Base-by-base conservation (phyloP, 345 rosid genomes). In the Sonneratia caseolaris region DNA sequence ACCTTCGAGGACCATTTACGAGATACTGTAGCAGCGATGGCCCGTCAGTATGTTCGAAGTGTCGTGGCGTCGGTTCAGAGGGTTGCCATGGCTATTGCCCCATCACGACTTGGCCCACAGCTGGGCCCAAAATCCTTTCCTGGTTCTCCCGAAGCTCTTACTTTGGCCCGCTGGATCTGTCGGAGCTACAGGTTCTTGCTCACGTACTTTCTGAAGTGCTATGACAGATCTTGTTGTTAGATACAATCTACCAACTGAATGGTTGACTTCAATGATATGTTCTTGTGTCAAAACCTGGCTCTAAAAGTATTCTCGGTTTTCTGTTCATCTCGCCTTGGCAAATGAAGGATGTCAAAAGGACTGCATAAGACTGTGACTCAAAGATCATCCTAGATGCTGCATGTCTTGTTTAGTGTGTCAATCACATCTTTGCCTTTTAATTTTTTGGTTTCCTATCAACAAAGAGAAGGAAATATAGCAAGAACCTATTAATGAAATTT, bases 71-170 rank as follows among this genome's bases (percentile, higher is more conserved):
- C 97, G 11, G 97, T 94, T 72, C 98, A 94, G 83, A 90, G 98
- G 86, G 95, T 94, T 78, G 97, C 98, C 76, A 79, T 91, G 85
- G 98, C 97, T 66, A 94, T 94, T 74, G 80, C 97, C 11, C 98
- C 97, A 13, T 85, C 90, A 48, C 81, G 81, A 69, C 81, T 83
- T 62, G 75, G 82, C 80, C 73, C 88, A 7, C 75, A 48, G 27
- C 43, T 85, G 43, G 82, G 86, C 37, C 81, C 86, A 35, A 86
- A 88, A 73, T 48, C 89, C 24, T 87, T 85, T 71, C 93, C 97
- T 67, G 93, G 90, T 75, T 85, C 96, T 59, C 97, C 97, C 11
- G 98, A 91, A 84, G 96, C 98, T 68, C 87, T 89, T 68, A 94
- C 98, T 42, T 81, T 94, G 38, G 96, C 90, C 14, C 88, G 72